A percentile compares a stretch with the other conserved stretches of the same genome.
These are phyloP conservation scores for Sarocladium strictum DNA, from an alignment of 2,329 filamentous ascomycete species.

Conservation along the genomic window DNA sequence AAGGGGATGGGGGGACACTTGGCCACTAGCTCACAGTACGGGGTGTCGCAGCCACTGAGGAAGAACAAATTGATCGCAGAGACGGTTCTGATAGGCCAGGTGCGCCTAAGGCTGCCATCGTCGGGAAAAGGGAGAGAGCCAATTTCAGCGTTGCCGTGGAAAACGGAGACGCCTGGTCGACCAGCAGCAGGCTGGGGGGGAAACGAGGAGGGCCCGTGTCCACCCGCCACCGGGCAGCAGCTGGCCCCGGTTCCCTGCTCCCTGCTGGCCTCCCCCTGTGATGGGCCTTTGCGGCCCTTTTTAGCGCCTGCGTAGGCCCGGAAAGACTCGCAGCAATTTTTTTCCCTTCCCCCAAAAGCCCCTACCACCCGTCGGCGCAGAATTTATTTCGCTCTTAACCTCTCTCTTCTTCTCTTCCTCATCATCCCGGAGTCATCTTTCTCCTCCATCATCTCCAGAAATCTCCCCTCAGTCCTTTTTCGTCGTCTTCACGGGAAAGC, in stretches of 20 bases:
- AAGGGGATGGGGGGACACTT: conserved; percentile 4
- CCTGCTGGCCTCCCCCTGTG: conserved; percentile 18
- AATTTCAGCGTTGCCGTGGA: conserved; percentile 24
- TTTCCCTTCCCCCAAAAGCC: conserved; percentile 34
- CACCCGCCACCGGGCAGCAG: conserved; percentile 9
- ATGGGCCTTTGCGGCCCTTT: conserved; percentile 10
- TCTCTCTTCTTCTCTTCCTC: conserved; percentile 12
- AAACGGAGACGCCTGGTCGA: conserved; percentile 15
- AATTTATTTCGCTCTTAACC: conserved; percentile 37
- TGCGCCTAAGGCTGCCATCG: conserved; percentile 27
- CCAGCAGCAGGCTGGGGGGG: conserved; percentile 5
- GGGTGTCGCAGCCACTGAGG: neutral
- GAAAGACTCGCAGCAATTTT: conserved; percentile 54
- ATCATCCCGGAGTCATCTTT: conserved; percentile 9
- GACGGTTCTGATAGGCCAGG: neutral
- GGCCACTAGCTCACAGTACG: conserved; percentile 1
- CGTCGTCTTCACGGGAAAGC: conserved; percentile 38
- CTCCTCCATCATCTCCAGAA: conserved; percentile 34
- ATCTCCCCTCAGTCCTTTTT: conserved; percentile 60
- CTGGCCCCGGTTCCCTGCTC: conserved; percentile 20
- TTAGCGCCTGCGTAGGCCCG: conserved; percentile 27
- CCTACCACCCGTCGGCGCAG: conserved; percentile 33
- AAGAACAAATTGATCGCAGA: neutral
- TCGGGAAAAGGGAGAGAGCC: conserved; percentile 9
- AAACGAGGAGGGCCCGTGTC: conserved; percentile 7